Evolutionary conservation across 371 early-diverging fungal species (phyloP).

Genomic region (Syncephalastrum racemosum): DNA sequence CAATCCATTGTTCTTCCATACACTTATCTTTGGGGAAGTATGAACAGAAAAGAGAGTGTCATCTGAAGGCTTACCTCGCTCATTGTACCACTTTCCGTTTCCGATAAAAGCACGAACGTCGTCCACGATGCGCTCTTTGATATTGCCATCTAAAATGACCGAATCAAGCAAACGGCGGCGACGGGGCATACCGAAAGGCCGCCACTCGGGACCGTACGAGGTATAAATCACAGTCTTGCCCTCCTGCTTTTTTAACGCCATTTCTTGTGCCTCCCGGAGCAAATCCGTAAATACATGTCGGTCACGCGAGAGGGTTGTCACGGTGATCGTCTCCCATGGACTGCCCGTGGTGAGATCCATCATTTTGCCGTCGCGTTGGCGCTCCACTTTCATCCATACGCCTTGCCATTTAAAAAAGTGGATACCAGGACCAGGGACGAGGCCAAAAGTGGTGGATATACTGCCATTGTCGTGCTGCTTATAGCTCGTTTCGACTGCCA

Average conservation of each 20-base stretch:
- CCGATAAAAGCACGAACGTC: conserved; percentile 88
- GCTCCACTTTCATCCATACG: conserved; percentile 88
- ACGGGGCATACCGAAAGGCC: conserved; percentile 95
- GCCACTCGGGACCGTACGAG: conserved; percentile 95
- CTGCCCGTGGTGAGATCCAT: conserved; percentile 87
- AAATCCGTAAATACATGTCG: conserved; percentile 72
- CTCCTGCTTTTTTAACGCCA: conserved; percentile 84
- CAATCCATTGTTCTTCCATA: not conserved
- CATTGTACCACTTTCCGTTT: conserved; percentile 93
- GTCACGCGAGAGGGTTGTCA: conserved; percentile 88
- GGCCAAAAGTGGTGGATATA: conserved; percentile 75
- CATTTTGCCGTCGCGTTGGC: conserved; percentile 83
- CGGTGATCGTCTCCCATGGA: conserved; percentile 94
- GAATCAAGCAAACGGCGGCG: conserved; percentile 78
- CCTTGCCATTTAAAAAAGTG: conserved; percentile 84
- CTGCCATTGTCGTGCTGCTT: conserved; percentile 92
- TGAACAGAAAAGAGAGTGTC: not conserved
- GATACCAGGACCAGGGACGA: conserved; percentile 93
- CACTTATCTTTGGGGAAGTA: not conserved
- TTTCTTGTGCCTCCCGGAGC: conserved; percentile 79
- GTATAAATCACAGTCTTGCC: conserved; percentile 96
- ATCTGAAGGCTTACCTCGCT: conserved; percentile 64
- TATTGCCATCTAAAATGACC: conserved; percentile 84
- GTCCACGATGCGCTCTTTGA: conserved; percentile 71
- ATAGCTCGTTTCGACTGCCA: conserved; percentile 88